phyloP scores from a whole-genome alignment of 179 eudicot genomes.

The Vitellaria paradoxa region DNA sequence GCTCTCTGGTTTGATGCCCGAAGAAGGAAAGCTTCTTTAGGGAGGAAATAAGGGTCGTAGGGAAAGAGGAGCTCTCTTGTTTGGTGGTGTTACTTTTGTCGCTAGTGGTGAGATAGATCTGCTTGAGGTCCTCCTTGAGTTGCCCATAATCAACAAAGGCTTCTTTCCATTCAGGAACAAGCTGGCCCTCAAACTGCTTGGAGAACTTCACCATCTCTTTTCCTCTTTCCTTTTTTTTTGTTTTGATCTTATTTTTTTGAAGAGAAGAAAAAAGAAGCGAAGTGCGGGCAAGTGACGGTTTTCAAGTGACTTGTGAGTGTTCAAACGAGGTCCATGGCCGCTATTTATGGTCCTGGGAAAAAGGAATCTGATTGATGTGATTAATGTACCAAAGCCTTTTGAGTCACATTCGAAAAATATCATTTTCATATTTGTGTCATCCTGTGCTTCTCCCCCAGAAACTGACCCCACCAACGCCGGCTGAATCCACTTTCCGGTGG shows the following conservation, averaged over 20 bases:
- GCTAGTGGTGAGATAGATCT: constrained; percentile 37
- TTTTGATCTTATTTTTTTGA: too few relatives aligned
- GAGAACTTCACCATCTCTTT: constrained; percentile 70
- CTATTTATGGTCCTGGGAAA: constrained; percentile 43
- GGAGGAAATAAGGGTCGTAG: constrained; percentile 42
- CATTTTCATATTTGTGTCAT: constrained; percentile 40
- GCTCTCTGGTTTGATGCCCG: constrained; percentile 39
- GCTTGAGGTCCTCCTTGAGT: constrained; percentile 73
- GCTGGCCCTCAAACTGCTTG: constrained; percentile 79
- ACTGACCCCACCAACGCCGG: constrained; percentile 19
- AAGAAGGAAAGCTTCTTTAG: constrained; percentile 51
- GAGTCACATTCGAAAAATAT: constrained; percentile 55
- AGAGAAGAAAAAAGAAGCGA: background rate
- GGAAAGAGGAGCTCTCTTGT: constrained; percentile 25
- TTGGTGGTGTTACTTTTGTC: constrained; percentile 20
- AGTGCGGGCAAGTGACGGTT: constrained; percentile 3
- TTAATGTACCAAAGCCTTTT: background rate
- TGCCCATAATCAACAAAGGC: constrained; percentile 81
- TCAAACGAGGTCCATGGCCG: constrained; percentile 28
- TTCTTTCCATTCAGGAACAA: constrained; percentile 93
- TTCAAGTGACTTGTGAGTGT: constrained; percentile 32
- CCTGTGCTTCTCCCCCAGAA: constrained; percentile 52
- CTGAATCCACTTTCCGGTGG: too few relatives aligned
- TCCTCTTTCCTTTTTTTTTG: background rate
- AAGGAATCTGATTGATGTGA: constrained; percentile 16